Evolutionary conservation across 2,329 filamentous ascomycete species (phyloP).

Genomic region (Colletotrichum sp.): DNA sequence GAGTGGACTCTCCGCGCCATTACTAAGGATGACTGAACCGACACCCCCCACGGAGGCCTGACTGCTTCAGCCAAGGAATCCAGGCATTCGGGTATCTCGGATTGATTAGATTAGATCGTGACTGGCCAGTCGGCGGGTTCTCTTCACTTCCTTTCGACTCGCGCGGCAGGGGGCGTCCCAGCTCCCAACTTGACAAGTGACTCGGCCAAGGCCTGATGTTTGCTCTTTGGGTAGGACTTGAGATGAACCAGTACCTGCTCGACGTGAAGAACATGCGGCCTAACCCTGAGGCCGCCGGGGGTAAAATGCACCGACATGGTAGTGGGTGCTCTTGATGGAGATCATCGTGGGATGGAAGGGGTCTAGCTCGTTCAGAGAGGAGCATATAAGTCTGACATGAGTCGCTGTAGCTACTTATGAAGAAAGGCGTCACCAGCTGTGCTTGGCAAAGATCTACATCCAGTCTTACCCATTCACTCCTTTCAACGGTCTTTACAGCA

Average conservation of each 20-base stretch:
- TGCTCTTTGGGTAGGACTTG: not conserved
- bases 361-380: not conserved
- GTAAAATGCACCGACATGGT: constrained; percentile 1
- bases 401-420: not conserved
- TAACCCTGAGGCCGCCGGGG: constrained; percentile 5
- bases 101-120: constrained; percentile 19
- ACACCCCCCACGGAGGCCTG: not conserved
- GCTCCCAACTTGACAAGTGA: not conserved
- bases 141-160: not conserved
- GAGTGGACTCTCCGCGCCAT: not conserved
- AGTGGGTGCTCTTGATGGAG: not conserved
- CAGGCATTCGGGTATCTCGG: not conserved
- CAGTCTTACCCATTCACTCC: not conserved
- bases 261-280: not conserved
- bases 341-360: not conserved
- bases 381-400: not conserved
- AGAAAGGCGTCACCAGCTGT: not conserved
- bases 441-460: not conserved
- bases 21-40: constrained; percentile 4
- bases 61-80: constrained; percentile 6
- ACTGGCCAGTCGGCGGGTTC: not conserved
- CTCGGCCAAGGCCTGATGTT: not conserved
- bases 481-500: not conserved
- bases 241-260: constrained; percentile 6
- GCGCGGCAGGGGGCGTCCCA: not conserved